phyloP scores from a whole-genome alignment of 208 protist species.

The Endotrypanum monterogeii region DNA sequence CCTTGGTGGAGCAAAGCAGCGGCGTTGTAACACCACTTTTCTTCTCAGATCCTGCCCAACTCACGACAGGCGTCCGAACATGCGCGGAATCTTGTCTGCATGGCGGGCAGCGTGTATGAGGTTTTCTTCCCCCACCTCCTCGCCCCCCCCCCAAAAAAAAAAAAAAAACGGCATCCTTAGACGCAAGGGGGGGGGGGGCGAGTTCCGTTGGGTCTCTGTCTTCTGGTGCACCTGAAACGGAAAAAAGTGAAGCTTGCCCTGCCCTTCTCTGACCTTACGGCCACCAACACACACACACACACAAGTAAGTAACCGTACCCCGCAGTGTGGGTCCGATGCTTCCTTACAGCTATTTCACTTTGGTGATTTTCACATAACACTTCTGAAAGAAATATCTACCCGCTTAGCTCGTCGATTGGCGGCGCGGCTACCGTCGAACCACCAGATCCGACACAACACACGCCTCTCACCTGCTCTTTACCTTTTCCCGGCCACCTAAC shows the following conservation, averaged over 20 bases:
- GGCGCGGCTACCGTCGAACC: not conserved
- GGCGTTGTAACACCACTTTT: slow-evolving; percentile 4
- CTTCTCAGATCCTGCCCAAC: slow-evolving; percentile 12
- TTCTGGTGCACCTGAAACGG: not conserved
- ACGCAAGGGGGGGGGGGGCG: not conserved
- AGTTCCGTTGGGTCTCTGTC: too few species aligned
- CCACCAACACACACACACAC: not conserved
- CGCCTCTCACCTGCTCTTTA: not conserved
- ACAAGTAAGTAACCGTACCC: not conserved
- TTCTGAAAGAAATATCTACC: too few species aligned
- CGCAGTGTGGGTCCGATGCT: not conserved
- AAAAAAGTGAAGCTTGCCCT: not conserved
- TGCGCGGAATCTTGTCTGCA: slow-evolving; percentile 13
- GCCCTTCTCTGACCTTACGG: not conserved
- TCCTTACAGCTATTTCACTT: not conserved
- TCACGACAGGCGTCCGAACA: not conserved
- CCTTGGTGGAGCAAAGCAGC: not conserved
- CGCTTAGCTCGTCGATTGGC: too few species aligned
- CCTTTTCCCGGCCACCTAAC: not conserved
- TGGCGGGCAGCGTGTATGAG: not conserved
- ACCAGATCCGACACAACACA: not conserved
- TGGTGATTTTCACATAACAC: not conserved
- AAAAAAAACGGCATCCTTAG: not conserved
- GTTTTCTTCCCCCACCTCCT: not conserved
- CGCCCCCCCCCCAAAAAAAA: not conserved